Conservation (phyloP, 2,329 filamentous ascomycete genomes). For the Aureobasidium melanogenum region DNA sequence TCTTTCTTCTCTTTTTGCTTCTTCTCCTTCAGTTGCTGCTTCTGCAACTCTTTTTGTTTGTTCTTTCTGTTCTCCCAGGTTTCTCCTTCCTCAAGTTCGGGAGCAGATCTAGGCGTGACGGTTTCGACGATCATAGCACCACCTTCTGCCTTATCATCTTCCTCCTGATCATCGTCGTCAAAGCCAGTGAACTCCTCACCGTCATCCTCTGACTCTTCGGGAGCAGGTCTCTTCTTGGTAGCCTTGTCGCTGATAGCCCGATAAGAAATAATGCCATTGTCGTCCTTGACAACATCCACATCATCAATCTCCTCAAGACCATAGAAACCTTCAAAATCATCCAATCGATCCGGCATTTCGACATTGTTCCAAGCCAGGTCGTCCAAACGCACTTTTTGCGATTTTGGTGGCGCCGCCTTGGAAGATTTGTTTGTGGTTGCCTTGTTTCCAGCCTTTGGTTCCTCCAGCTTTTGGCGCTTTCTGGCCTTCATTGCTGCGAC, state of each 20-base stretch:
- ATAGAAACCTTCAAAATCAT: slow-evolving; percentile 90
- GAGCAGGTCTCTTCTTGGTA: slow-evolving; percentile 13
- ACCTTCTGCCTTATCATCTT: background rate
- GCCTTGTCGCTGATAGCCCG: slow-evolving; percentile 23
- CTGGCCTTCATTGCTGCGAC: slow-evolving; percentile 31
- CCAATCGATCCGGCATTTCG: slow-evolving; percentile 61
- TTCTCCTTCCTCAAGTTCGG: slow-evolving; percentile 21
- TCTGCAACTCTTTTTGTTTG: slow-evolving; percentile 22
- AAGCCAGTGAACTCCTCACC: slow-evolving; percentile 59
- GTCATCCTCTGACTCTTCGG: slow-evolving; percentile 26
- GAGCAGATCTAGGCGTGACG: background rate
- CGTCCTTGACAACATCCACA: slow-evolving; percentile 64
- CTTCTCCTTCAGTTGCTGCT: slow-evolving; percentile 16
- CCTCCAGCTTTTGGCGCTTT: slow-evolving; percentile 35
- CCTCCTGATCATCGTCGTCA: slow-evolving; percentile 25
- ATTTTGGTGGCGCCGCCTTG: slow-evolving; percentile 10
- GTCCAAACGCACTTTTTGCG: slow-evolving; percentile 35
- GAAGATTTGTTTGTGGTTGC: slow-evolving; percentile 5
- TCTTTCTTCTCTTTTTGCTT: slow-evolving; percentile 19
- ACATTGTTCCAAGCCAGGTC: slow-evolving; percentile 57
- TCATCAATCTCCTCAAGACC: slow-evolving; percentile 87
- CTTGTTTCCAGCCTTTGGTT: slow-evolving; percentile 7
- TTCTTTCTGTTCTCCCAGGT: slow-evolving; percentile 18
- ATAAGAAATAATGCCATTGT: slow-evolving; percentile 42
- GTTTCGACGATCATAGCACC: background rate